Evolutionary conservation across 768 basidiomycete genomes (phyloP).

Genomic region (Ephemerocybe angulata): DNA sequence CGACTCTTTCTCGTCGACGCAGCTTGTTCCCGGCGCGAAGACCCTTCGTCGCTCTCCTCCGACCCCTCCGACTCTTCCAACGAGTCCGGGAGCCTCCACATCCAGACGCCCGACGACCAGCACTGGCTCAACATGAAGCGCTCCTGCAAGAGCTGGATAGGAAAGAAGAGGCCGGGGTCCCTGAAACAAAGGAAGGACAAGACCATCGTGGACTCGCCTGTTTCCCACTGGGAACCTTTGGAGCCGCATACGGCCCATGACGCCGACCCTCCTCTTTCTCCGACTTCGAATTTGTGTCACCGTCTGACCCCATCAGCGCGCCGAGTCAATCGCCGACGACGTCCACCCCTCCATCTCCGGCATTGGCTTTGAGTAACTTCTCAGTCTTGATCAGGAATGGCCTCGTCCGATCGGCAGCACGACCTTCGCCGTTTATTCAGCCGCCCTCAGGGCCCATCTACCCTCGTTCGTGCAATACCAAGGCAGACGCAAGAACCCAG

Average conservation of each 20-base stretch:
- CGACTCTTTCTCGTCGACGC: slow-evolving; percentile 26
- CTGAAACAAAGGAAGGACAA: slow-evolving; percentile 17
- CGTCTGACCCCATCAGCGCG: neutral
- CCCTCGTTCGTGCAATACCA: slow-evolving; percentile 54
- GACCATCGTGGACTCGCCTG: slow-evolving; percentile 5
- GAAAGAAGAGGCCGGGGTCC: slow-evolving; percentile 27
- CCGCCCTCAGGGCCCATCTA: slow-evolving; percentile 20
- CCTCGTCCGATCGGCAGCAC: slow-evolving; percentile 32
- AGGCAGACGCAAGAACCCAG: too few relatives aligned
- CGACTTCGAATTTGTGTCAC: slow-evolving; percentile 16
- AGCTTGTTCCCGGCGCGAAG: slow-evolving; percentile 28
- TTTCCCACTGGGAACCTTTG: slow-evolving; percentile 30
- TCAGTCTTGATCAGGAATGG: slow-evolving; percentile 43
- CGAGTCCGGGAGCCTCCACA: slow-evolving; percentile 49
- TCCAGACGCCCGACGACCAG: slow-evolving; percentile 64
- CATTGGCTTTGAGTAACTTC: slow-evolving; percentile 36
- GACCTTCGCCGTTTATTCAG: slow-evolving; percentile 47
- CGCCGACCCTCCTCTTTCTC: slow-evolving; percentile 13
- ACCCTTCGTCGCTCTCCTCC: slow-evolving; percentile 45
- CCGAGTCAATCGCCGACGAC: slow-evolving; percentile 11
- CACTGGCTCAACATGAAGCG: slow-evolving; percentile 34
- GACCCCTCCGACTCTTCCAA: slow-evolving; percentile 65
- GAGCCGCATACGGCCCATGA: neutral
- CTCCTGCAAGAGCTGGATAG: slow-evolving; percentile 58
- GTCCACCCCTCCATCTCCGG: slow-evolving; percentile 22